Base-by-base conservation (phyloP, 148 eudicot genomes). In the Rhododendron ferrugineum region DNA sequence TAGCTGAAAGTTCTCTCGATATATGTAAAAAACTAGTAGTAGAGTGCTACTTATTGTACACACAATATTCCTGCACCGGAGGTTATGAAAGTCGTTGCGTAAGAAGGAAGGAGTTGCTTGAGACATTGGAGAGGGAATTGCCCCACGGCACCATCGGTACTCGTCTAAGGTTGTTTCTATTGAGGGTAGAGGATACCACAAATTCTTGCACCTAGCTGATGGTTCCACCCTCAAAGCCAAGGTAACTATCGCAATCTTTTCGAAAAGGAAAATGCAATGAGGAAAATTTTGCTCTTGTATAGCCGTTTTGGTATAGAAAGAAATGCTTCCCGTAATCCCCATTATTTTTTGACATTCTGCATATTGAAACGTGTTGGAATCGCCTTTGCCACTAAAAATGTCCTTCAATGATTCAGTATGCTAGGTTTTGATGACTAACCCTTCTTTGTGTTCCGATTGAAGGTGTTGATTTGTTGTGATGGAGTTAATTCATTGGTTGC, bases 401-500 rank as follows among this genome's bases (percentile, higher is more conserved):
- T 23, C 68, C 6, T 22, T 2, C 68, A 62, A 23, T 56, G 62
- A 56, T 56, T 20, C 22, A 56, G 15, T 56, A 56, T 16, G 62
- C 62, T 16, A 56, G 62, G 62, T 18, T 56, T 56, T 56, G 62
- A 23, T 62, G 28, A n/a, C 68, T 62, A n/a, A 62, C 68, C 26
- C 68, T 40, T n/a, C 30, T 82, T 82, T 64, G 49, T 14, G 28
- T 82, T 79, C 4, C 23, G 60, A 16, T 76, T 82, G 44, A 30
- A 91, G 94, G 92, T 88, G 44, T 83, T 90, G 82, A 83, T 92
- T 13, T 91, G 94, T 30, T 92, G 94, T 81, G 93, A 91, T 73
- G 94, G 94, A 62, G 90, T 91, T 8, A 91, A 92, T 78, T 91
- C 94, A 2, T 54, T 77, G 87, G 93, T 90, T 56, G 92, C 91